A percentile compares a stretch with the other conserved stretches of the same genome.
Conservation (phyloP, 805 yeast species). For the Saccharomycopsis selenospora region DNA sequence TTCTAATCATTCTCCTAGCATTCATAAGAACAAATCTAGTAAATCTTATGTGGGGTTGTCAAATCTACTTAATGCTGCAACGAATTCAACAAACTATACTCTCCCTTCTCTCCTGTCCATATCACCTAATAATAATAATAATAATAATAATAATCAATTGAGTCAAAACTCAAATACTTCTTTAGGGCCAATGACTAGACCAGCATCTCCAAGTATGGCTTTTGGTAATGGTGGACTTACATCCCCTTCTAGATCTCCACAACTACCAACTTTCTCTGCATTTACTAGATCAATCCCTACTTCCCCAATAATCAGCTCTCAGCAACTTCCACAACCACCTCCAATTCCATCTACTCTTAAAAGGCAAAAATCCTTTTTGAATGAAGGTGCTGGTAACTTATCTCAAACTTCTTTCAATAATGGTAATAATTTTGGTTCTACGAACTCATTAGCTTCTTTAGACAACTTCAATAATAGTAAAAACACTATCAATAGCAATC, state of each 20-base stretch:
- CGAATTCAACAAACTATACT: neutral
- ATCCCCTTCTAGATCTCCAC: conserved; percentile 8
- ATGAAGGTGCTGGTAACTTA: neutral
- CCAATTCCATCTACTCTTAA: conserved; percentile 1
- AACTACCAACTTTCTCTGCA: conserved; percentile 14
- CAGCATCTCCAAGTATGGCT: conserved; percentile 10
- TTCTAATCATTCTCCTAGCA: too few species aligned
- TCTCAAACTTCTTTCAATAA: neutral
- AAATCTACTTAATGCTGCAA: neutral
- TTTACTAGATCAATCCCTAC: conserved; percentile 17
- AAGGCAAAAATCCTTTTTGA: neutral
- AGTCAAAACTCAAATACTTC: neutral
- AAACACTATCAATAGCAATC: neutral
- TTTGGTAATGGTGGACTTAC: too few species aligned
- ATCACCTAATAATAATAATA: neutral
- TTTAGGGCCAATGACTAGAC: too few species aligned
- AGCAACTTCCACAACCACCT: neutral
- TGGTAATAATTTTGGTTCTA: conserved; percentile 2
- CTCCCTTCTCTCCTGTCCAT: neutral
- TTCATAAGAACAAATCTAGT: neutral
- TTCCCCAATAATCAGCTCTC: conserved; percentile 14
- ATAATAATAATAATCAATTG: neutral
- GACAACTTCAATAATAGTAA: neutral
- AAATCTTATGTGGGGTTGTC: neutral
- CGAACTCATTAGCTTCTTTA: conserved; percentile 11